phyloP scores from a whole-genome alignment of 2,329 filamentous ascomycete genomes.

The Xylariomycetidae sp. region DNA sequence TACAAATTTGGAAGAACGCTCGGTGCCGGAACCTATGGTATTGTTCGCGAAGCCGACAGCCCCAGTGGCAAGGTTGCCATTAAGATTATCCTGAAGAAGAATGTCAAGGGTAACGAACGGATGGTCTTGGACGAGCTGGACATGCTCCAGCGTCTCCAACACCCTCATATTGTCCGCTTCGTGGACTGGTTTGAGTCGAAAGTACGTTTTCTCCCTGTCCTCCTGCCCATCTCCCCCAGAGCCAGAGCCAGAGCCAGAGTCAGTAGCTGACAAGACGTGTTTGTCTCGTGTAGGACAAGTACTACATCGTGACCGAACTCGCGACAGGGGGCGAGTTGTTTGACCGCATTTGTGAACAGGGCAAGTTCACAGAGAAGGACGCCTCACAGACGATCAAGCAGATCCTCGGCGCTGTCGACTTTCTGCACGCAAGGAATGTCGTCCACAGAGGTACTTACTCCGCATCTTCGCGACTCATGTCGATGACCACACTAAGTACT shows the following conservation, averaged over 20 bases:
- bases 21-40: conserved; percentile 95
- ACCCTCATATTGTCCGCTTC: conserved; percentile 95
- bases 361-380: conserved; percentile 98
- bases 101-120: conserved; percentile 94
- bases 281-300: conserved; percentile 73
- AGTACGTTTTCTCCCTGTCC: conserved; percentile 46
- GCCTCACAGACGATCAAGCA: conserved; percentile 93
- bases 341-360: conserved; percentile 95
- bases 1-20: conserved; percentile 92
- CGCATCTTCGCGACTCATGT: too few relatives aligned
- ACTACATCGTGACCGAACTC: conserved; percentile 97
- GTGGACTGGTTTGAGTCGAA: conserved; percentile 99
- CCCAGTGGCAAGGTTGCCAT: conserved; percentile 82
- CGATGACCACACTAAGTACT: conserved; percentile 7
- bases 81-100: conserved; percentile 99
- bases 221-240: not conserved
- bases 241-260: not conserved
- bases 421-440: conserved; percentile 89
- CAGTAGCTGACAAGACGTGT: too few relatives aligned
- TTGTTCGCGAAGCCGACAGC: conserved; percentile 90
- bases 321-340: conserved; percentile 96
- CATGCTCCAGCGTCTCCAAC: conserved; percentile 85
- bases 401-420: conserved; percentile 87
- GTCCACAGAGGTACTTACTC: conserved; percentile 80
- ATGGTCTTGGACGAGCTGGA: conserved; percentile 98